Base-by-base conservation (phyloP, 257 asterid genomes). In the Pogostemon cablin region DNA sequence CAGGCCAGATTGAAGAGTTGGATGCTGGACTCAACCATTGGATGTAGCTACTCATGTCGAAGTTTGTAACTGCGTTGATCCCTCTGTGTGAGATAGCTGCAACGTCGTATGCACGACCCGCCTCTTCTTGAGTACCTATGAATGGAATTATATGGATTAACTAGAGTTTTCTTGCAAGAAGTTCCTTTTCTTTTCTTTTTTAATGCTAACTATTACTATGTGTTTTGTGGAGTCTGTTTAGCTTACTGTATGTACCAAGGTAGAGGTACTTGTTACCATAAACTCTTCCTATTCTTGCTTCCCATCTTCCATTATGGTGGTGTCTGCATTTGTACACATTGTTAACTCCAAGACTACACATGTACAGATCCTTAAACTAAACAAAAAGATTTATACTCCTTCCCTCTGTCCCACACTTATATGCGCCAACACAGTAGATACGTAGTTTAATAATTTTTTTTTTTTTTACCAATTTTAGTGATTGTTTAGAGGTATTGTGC, bases 121-220 rank as follows among this genome's bases (percentile, higher is more conserved):
- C 88, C 9, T 83, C 84, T 69, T 83, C 88, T 78, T 78, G 86
- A 25, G 88, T 83, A 34, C 80, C 88, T 83, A 46, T 40, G n/a
- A 2, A 38, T 63, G 37, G 57, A 75, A 9, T 4, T 38, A 10
- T 39, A 11, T 38, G 41, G 1, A 15, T 54, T 52, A 6, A 50
- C 15, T 4, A 4, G 5, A 0, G 0, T 2, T 17, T 5, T 25
- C 32, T 25, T 25, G 32, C 32, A 25, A 25, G 32, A 25, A 25
- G 32, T 25, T 25, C 32, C 32, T 25, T 25, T 25, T 25, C 32
- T 25, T 25, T 25, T 25, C 32, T 25, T 25, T 25, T 25, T 25
- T 25, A 25, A 25, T 25, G 32, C 32, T 25, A 50, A 50, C 32
- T 50, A 12, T 50, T 12, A 1, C 7, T 7, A 41, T 7, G 7